Evolutionary conservation across 2,329 filamentous ascomycete genomes (phyloP).

Genomic region (Pseudopyricularia javanii): DNA sequence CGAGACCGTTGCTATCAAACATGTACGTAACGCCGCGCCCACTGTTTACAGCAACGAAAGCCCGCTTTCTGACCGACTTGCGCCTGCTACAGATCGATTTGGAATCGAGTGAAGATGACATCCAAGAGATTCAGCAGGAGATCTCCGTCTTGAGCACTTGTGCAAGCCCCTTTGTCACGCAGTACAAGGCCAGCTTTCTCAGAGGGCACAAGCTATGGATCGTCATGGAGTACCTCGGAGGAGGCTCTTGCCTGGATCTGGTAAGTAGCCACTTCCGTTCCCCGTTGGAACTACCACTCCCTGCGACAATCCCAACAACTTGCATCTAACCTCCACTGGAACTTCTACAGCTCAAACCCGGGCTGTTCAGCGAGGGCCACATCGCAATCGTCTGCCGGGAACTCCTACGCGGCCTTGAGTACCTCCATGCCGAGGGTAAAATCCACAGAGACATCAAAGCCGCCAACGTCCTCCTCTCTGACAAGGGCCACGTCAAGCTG

Average conservation of each 20-base stretch:
- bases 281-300: slow-evolving; percentile 7
- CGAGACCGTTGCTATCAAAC: slow-evolving; percentile 92
- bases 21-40: slow-evolving; percentile 43
- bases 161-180: slow-evolving; percentile 83
- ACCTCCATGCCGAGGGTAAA: slow-evolving; percentile 86
- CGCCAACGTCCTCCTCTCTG: slow-evolving; percentile 87
- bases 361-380: slow-evolving; percentile 75
- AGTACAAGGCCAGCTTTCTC: slow-evolving; percentile 95
- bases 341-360: slow-evolving; percentile 59
- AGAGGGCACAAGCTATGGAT: slow-evolving; percentile 97
- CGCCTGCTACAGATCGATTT: slow-evolving; percentile 70
- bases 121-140: slow-evolving; percentile 95
- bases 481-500: slow-evolving; percentile 82
- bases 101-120: slow-evolving; percentile 96
- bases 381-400: slow-evolving; percentile 93
- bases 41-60: background rate
- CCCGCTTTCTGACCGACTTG: background rate
- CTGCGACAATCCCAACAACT: slow-evolving; percentile 27
- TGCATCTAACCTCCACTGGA: too few relatives aligned
- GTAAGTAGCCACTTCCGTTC: background rate
- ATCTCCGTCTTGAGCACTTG: slow-evolving; percentile 93
- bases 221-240: slow-evolving; percentile 95
- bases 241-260: slow-evolving; percentile 88
- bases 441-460: slow-evolving; percentile 97
- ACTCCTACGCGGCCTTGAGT: slow-evolving; percentile 79